Evolutionary conservation across 495 filamentous ascomycete genomes (phyloP).

Genomic region (Achaetomiella virescens): DNA sequence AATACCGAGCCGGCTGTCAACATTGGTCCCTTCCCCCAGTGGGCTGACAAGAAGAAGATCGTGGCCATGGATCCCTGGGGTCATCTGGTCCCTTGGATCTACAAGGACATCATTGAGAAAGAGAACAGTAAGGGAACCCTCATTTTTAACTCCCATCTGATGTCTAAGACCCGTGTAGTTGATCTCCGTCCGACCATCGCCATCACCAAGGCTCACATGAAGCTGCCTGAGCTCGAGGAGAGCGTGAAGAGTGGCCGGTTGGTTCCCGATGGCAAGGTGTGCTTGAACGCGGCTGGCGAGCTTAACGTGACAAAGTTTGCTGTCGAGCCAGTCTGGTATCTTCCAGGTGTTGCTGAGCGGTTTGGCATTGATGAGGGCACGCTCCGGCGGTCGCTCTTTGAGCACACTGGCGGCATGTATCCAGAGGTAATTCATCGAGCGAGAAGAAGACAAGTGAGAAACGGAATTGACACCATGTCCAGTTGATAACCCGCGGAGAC

Average conservation of each 20-base stretch:
- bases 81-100: constrained; percentile 80
- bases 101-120: constrained; percentile 58
- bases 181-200: constrained; percentile 94
- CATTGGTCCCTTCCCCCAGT: constrained; percentile 83
- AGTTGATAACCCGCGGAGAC: constrained; percentile 84
- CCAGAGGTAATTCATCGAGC: constrained; percentile 48
- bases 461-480: constrained; percentile 18
- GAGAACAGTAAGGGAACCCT: constrained; percentile 44
- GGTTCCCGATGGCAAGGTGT: constrained; percentile 84
- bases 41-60: constrained; percentile 89
- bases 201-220: constrained; percentile 94
- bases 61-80: constrained; percentile 96
- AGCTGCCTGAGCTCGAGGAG: constrained; percentile 84
- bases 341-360: constrained; percentile 88
- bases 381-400: constrained; percentile 80
- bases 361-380: constrained; percentile 93
- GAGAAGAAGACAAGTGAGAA: neutral
- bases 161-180: constrained; percentile 33
- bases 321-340: constrained; percentile 93
- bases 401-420: constrained; percentile 90
- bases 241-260: constrained; percentile 74
- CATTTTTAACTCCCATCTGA: neutral
- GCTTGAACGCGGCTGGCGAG: constrained; percentile 75
- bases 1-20: constrained; percentile 88
- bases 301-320: constrained; percentile 95